Evolutionary conservation across 2,329 filamentous ascomycete species (phyloP).

Genomic region (Rosellinia necatrix): DNA sequence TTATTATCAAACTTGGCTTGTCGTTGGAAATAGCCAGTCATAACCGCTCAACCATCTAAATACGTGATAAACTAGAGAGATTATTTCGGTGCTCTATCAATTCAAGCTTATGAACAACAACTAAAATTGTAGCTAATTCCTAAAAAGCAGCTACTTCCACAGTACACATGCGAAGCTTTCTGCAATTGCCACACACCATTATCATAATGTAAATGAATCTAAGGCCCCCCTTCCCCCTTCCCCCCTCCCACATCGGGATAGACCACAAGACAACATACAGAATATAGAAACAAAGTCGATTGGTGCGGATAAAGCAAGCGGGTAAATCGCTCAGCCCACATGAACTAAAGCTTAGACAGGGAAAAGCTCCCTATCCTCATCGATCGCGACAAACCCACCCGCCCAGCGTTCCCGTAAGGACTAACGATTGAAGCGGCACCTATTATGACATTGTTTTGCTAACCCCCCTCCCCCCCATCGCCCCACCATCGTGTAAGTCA

Average conservation of each 20-base stretch:
- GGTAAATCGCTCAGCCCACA: constrained; percentile 21
- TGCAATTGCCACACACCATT: too few species aligned
- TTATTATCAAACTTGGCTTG: neutral
- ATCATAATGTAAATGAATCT: too few species aligned
- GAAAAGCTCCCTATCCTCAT: neutral
- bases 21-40: too few species aligned
- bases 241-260: too few species aligned
- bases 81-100: too few species aligned
- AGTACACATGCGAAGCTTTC: too few species aligned
- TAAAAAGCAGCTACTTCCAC: too few species aligned
- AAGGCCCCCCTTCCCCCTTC: neutral
- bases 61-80: too few species aligned
- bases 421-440: neutral
- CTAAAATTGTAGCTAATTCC: too few species aligned
- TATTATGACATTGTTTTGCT: constrained; percentile 27
- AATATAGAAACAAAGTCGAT: constrained; percentile 13
- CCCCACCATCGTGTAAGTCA: constrained; percentile 22
- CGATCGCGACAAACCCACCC: neutral
- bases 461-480: neutral
- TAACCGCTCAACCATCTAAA: too few species aligned
- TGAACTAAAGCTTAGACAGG: constrained; percentile 1
- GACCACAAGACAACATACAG: too few species aligned
- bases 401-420: neutral
- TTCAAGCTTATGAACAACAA: too few species aligned
- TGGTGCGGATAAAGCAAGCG: constrained; percentile 27